Conservation (phyloP, 2,329 filamentous ascomycete genomes). For the Fusarium robinianum region DNA sequence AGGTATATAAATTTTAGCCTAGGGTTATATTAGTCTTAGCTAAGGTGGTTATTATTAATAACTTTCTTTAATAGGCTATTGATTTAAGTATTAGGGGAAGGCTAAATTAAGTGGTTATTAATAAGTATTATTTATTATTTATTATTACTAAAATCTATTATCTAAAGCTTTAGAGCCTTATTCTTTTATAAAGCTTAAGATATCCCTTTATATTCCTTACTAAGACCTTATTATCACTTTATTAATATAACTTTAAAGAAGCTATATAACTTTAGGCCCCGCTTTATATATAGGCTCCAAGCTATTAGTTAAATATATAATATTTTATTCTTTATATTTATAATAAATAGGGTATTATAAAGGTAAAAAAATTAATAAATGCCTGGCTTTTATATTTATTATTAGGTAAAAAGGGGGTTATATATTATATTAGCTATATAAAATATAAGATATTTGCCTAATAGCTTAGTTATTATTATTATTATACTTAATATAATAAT, state of each 20-base stretch:
- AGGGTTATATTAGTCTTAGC: not conserved
- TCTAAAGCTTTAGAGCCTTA: not conserved
- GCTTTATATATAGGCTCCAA: conserved; percentile 1
- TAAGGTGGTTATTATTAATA: not conserved
- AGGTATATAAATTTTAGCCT: not conserved
- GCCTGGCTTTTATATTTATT: not conserved
- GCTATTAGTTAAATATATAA: not conserved
- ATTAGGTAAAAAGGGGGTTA: not conserved
- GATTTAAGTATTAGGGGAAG: too few species aligned
- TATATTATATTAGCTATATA: conserved; percentile 1
- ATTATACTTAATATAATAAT: not conserved
- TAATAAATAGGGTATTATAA: not conserved
- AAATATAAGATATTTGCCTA: not conserved
- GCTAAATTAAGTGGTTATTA: not conserved
- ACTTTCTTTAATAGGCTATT: not conserved
- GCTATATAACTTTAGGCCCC: too few species aligned
- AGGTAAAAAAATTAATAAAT: not conserved
- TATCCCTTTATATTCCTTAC: not conserved
- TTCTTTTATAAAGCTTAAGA: not conserved
- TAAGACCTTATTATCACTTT: not conserved
- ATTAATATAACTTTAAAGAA: not conserved
- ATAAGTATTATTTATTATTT: not conserved
- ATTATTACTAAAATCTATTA: not conserved
- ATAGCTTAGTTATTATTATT: not conserved
- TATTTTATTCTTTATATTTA: not conserved